Evolutionary conservation across 2,329 filamentous ascomycete species (phyloP).

Genomic region (Didymella glomerata): DNA sequence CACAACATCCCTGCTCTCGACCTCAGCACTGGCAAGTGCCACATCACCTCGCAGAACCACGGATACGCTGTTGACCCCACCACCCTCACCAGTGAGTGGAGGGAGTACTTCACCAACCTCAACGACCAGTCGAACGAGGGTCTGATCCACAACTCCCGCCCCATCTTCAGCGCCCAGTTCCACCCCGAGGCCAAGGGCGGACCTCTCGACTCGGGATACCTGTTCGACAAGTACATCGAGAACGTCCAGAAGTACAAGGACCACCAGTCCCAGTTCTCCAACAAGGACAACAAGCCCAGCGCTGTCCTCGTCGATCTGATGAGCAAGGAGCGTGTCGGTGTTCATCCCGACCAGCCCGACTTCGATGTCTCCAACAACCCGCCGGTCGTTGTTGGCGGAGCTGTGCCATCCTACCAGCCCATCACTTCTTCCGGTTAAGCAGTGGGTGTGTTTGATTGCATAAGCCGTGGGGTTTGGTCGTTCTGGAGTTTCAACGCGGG

Average conservation of each 20-base stretch:
- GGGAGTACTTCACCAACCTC: constrained; percentile 98
- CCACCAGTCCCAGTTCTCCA: constrained; percentile 73
- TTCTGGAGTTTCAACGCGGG: background rate
- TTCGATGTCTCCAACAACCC: constrained; percentile 41
- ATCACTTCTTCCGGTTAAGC: constrained; percentile 44
- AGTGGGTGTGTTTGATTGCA: background rate
- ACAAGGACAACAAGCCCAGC: constrained; percentile 86
- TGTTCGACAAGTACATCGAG: constrained; percentile 96
- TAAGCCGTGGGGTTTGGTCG: constrained; percentile 1
- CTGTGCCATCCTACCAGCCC: constrained; percentile 45
- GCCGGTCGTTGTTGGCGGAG: constrained; percentile 39
- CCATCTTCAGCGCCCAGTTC: constrained; percentile 99
- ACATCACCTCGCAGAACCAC: constrained; percentile 98
- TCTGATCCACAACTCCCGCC: constrained; percentile 93
- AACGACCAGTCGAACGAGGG: constrained; percentile 98
- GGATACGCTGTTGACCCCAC: constrained; percentile 91
- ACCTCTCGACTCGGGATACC: constrained; percentile 91
- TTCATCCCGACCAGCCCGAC: constrained; percentile 59
- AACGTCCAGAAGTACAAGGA: constrained; percentile 90
- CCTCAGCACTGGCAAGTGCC: constrained; percentile 93
- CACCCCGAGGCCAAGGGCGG: constrained; percentile 98
- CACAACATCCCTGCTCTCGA: constrained; percentile 98
- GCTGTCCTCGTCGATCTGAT: constrained; percentile 90
- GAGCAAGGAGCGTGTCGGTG: constrained; percentile 93
- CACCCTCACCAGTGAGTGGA: constrained; percentile 86